Conservation (phyloP, 225 moss, liverwort and hornwort genomes). For the Asterella californica region DNA sequence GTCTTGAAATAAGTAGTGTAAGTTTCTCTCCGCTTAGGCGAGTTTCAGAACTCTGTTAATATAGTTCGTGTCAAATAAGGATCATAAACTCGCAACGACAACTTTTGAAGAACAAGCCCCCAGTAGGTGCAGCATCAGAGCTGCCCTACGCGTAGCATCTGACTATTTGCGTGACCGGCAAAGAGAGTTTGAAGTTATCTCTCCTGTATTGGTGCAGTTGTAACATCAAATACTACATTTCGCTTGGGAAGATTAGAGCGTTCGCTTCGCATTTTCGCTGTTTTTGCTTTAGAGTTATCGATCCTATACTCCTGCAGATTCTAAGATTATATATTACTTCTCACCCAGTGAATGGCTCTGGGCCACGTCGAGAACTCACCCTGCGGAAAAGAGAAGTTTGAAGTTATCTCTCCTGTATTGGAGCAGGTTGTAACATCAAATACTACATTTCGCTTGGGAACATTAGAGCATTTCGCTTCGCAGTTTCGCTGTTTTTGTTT, state of each 20-base stretch:
- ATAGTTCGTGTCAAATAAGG: neutral
- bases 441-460: too few relatives aligned
- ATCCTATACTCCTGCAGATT: slow-evolving; percentile 35
- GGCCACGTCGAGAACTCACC: slow-evolving; percentile 50
- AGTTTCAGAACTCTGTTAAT: neutral
- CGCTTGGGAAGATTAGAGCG: too few relatives aligned
- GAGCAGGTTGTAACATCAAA: too few relatives aligned
- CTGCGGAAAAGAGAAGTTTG: too few relatives aligned
- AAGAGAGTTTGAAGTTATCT: too few relatives aligned
- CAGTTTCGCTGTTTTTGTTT: neutral
- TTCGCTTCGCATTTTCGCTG: too few relatives aligned
- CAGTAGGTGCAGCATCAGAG: neutral
- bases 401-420: too few relatives aligned
- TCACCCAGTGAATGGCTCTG: slow-evolving; percentile 77
- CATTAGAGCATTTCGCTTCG: too few relatives aligned
- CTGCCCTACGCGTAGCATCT: neutral
- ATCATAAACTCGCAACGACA: neutral
- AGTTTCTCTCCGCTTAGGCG: neutral
- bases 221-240: too few relatives aligned
- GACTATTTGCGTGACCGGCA: neutral
- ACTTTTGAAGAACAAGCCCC: neutral
- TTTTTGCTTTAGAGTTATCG: neutral
- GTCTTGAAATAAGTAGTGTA: neutral
- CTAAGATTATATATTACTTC: slow-evolving; percentile 58
- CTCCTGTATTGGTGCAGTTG: too few relatives aligned